Conservation (phyloP, 2,329 filamentous ascomycete genomes). For the Colletotrichum abscissum region DNA sequence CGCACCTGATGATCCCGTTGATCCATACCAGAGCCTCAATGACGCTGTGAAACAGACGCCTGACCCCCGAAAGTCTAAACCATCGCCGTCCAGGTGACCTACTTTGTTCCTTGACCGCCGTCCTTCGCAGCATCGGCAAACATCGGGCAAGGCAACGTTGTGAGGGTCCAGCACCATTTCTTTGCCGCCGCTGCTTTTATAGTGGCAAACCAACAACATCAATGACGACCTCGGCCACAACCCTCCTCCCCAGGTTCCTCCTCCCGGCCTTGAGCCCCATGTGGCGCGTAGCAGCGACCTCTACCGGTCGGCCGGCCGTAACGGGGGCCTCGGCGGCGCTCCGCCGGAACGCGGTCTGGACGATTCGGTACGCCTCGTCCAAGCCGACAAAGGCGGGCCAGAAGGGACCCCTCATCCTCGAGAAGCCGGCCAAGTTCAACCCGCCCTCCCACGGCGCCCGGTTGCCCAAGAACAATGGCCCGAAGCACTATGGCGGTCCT, state of each 20-base stretch:
- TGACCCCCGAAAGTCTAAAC: constrained; percentile 5
- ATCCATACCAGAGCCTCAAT: constrained; percentile 26
- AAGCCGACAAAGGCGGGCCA: constrained; percentile 40
- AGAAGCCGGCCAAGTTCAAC: constrained; percentile 89
- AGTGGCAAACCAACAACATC: constrained; percentile 26
- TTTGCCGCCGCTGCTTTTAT: background rate
- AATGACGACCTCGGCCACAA: constrained; percentile 59
- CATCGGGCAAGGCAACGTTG: background rate
- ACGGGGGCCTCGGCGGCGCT: background rate
- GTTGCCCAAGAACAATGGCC: constrained; percentile 66
- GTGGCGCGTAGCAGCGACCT: constrained; percentile 56
- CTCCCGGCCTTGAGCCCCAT: constrained; percentile 70
- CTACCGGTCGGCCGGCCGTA: constrained; percentile 40
- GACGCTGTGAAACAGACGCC: constrained; percentile 30
- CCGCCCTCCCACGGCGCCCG: constrained; percentile 89
- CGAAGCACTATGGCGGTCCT: constrained; percentile 80
- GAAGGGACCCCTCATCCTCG: constrained; percentile 76
- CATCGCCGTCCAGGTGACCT: constrained; percentile 21
- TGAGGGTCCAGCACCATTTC: background rate
- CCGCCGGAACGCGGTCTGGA: constrained; percentile 35
- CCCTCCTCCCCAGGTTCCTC: constrained; percentile 74
- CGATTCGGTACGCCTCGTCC: constrained; percentile 46
- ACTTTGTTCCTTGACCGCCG: background rate
- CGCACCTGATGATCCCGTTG: constrained; percentile 27
- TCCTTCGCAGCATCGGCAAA: background rate